These are phyloP conservation scores for Myriangium duriaei DNA, from an alignment of 2,329 filamentous ascomycete genomes.

Conservation along the genomic window DNA sequence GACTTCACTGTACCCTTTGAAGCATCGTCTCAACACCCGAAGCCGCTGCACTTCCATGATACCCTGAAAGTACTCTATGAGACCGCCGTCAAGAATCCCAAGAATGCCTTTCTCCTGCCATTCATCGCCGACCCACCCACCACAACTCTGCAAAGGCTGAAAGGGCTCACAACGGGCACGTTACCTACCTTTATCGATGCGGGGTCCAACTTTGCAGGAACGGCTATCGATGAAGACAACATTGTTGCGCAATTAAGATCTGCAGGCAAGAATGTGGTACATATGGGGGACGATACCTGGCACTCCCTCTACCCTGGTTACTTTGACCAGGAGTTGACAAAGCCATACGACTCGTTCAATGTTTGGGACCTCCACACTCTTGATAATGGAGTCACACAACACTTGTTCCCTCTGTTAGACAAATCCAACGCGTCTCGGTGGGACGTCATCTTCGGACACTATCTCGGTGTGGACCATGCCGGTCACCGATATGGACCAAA, in stretches of 20 bases:
- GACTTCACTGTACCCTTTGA: constrained; percentile 83
- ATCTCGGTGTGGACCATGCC: constrained; percentile 90
- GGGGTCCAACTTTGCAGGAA: constrained; percentile 90
- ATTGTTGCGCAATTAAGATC: constrained; percentile 51
- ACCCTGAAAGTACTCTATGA: constrained; percentile 80
- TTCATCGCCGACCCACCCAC: constrained; percentile 98
- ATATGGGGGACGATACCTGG: constrained; percentile 98
- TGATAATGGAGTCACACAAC: constrained; percentile 84
- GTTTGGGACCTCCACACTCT: constrained; percentile 97
- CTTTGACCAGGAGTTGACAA: constrained; percentile 76
- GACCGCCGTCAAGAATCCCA: constrained; percentile 58
- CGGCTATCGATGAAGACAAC: constrained; percentile 89
- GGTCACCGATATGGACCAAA: constrained; percentile 92
- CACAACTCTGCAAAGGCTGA: constrained; percentile 79
- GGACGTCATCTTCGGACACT: constrained; percentile 93
- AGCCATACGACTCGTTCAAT: constrained; percentile 91
- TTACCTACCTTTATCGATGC: constrained; percentile 88
- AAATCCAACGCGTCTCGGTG: constrained; percentile 55
- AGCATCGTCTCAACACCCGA: constrained; percentile 18
- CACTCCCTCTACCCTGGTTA: constrained; percentile 84
- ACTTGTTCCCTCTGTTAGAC: constrained; percentile 73
- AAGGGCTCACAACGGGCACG: constrained; percentile 89
- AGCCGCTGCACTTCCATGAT: constrained; percentile 63
- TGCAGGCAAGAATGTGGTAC: constrained; percentile 67
- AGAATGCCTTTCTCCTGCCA: constrained; percentile 77